A percentile compares a stretch with the other conserved stretches of the same genome.
Evolutionary conservation across 2,329 filamentous ascomycete genomes (phyloP).

Genomic region (Chaetomiaceae sp.): DNA sequence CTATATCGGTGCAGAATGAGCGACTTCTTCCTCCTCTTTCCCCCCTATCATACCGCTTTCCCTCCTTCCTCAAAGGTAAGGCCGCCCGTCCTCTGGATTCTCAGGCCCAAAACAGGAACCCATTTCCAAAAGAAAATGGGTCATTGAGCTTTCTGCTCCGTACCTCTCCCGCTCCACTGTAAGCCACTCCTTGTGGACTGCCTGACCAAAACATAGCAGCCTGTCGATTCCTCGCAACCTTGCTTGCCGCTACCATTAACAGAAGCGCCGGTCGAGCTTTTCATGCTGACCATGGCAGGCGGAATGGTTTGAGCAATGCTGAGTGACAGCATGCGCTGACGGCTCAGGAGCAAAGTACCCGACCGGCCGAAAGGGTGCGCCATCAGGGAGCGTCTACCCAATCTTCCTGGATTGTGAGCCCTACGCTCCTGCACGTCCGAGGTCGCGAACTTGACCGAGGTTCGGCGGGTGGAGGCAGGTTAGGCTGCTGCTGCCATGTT

Average conservation of each 20-base stretch:
- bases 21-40: not conserved
- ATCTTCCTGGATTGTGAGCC: not conserved
- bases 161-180: not conserved
- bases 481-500: conserved; percentile 6
- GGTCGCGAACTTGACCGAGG: conserved; percentile 15
- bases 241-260: conserved; percentile 8
- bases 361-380: not conserved
- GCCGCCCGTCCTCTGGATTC: not conserved
- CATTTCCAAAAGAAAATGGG: not conserved
- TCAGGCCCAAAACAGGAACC: not conserved
- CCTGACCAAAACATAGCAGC: conserved; percentile 14
- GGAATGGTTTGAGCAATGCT: not conserved
- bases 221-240: conserved; percentile 17
- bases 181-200: conserved; percentile 8
- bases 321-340: not conserved
- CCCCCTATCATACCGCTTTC: not conserved
- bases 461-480: conserved; percentile 3
- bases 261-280: conserved; percentile 9
- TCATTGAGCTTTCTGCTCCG: too few relatives aligned
- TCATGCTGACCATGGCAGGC: conserved; percentile 4
- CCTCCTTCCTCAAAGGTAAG: not conserved
- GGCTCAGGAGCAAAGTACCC: not conserved
- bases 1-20: conserved; percentile 10
- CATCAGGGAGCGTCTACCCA: conserved; percentile 7
- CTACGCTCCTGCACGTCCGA: conserved; percentile 5